phyloP scores from a whole-genome alignment of 352 stramenopile species.

The Phytopythium oedochilum region DNA sequence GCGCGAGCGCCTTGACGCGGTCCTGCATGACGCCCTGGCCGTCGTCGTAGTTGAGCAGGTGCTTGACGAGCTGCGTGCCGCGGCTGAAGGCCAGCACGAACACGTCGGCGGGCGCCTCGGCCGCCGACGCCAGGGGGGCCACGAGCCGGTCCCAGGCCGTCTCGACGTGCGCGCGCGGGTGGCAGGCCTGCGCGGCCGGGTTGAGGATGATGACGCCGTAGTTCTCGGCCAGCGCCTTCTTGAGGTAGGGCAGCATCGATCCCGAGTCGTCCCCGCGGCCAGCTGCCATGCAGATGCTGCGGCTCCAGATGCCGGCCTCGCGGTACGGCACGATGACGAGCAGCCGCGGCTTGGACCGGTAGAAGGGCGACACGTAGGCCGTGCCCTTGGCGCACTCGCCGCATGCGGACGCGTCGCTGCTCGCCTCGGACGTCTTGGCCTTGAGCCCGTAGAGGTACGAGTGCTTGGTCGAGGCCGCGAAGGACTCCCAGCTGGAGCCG shows the following conservation, averaged over 20 bases:
- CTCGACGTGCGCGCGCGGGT: conserved; percentile 68
- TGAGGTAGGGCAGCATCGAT: conserved; percentile 77
- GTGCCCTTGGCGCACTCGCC: conserved; percentile 60
- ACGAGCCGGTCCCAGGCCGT: conserved; percentile 78
- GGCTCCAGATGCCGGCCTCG: conserved; percentile 81
- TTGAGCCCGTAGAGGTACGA: conserved; percentile 23
- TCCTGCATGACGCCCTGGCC: conserved; percentile 76
- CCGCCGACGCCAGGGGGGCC: conserved; percentile 36
- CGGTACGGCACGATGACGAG: conserved; percentile 84
- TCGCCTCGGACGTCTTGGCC: conserved; percentile 19
- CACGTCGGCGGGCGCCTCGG: conserved; percentile 24
- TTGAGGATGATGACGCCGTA: conserved; percentile 85
- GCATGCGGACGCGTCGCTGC: conserved; percentile 28
- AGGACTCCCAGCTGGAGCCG: conserved; percentile 11
- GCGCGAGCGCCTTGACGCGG: conserved; percentile 69
- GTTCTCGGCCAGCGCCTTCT: conserved; percentile 74
- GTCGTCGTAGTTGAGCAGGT: conserved; percentile 77
- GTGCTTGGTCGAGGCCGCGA: conserved; percentile 18
- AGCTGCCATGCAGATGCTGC: conserved; percentile 74
- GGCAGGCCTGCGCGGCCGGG: conserved; percentile 67
- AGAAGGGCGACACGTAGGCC: conserved; percentile 59
- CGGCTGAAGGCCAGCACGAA: conserved; percentile 80
- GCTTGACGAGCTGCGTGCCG: conserved; percentile 73
- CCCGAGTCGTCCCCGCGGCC: conserved; percentile 17
- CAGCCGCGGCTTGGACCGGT: conserved; percentile 54